These are phyloP conservation scores for Boletus eberwhitei DNA, from an alignment of 768 basidiomycete genomes.

Conservation along the genomic window DNA sequence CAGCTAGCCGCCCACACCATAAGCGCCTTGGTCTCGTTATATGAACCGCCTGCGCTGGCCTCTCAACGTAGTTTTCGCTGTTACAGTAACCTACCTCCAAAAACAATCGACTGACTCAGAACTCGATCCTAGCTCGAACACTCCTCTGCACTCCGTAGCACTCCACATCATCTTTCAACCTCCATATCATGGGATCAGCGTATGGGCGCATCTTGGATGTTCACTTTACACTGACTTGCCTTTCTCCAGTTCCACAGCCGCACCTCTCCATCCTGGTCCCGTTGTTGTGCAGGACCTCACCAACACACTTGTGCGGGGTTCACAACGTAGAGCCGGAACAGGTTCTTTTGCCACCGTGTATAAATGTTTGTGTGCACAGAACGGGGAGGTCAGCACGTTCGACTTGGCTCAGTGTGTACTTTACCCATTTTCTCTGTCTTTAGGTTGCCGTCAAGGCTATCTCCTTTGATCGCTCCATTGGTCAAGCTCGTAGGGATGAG, in stretches of 20 bases:
- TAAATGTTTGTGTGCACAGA: not conserved
- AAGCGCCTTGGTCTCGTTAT: not conserved
- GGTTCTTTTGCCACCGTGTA: not conserved
- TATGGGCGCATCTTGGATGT: not conserved
- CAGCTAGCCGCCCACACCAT: not conserved
- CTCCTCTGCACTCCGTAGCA: not conserved
- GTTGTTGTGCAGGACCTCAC: not conserved
- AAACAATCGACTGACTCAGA: not conserved
- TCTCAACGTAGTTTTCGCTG: not conserved
- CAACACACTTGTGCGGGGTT: not conserved
- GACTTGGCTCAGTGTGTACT: too few species aligned
- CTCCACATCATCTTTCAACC: not conserved
- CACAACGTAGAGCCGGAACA: not conserved
- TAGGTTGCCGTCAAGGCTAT: slow-evolving; percentile 9
- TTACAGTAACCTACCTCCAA: not conserved
- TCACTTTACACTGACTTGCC: not conserved
- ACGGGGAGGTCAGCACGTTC: not conserved
- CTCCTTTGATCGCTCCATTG: not conserved
- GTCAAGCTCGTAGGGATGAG: not conserved
- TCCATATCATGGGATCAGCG: not conserved
- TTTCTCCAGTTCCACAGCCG: not conserved
- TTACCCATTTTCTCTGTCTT: not conserved
- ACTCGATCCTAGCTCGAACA: not conserved
- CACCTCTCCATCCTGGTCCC: not conserved
- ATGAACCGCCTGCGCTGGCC: not conserved